Conservation (phyloP, 805 yeast genomes). For the Metschnikowia chrysomelidarum region DNA sequence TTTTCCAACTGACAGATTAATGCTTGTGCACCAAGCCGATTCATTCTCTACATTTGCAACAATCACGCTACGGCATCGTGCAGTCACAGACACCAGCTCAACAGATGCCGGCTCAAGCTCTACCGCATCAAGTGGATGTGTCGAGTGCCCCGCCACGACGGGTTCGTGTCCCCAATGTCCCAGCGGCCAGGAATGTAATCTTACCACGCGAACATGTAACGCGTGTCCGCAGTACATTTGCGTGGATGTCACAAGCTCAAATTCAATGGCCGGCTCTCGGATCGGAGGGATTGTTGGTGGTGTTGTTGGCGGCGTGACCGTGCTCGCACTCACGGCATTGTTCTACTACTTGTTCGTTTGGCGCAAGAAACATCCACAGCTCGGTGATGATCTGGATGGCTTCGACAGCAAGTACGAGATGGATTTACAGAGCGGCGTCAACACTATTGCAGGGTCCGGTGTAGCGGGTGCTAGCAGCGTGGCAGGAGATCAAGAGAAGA, state of each 20-base stretch:
- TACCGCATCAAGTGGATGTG: constrained; percentile 38
- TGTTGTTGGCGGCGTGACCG: constrained; percentile 60
- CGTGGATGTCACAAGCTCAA: constrained; percentile 3
- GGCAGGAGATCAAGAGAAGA: constrained; percentile 4
- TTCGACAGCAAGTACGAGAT: constrained; percentile 13
- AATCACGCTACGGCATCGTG: constrained; percentile 15
- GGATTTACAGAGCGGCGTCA: constrained; percentile 11
- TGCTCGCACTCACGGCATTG: constrained; percentile 35
- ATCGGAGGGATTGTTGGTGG: constrained; percentile 69
- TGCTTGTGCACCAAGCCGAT: no score
- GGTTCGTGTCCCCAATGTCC: constrained; percentile 45
- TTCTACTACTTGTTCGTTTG: constrained; percentile 34
- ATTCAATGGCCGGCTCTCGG: constrained; percentile 3
- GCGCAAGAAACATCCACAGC: constrained; percentile 31
- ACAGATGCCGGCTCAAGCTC: constrained; percentile 13
- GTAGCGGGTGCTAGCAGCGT: constrained; percentile 9
- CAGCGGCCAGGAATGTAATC: constrained; percentile 16
- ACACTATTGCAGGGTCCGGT: constrained; percentile 6
- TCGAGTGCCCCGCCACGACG: constrained; percentile 41
- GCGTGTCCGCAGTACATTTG: constrained; percentile 16
- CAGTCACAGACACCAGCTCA: constrained; percentile 5
- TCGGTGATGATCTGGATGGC: constrained; percentile 23
- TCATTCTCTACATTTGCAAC: neutral
- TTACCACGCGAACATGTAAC: constrained; percentile 14
- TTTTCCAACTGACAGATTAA: no score